phyloP scores from a whole-genome alignment of 2,329 filamentous ascomycete species.

The Ceratocystis harringtonii region DNA sequence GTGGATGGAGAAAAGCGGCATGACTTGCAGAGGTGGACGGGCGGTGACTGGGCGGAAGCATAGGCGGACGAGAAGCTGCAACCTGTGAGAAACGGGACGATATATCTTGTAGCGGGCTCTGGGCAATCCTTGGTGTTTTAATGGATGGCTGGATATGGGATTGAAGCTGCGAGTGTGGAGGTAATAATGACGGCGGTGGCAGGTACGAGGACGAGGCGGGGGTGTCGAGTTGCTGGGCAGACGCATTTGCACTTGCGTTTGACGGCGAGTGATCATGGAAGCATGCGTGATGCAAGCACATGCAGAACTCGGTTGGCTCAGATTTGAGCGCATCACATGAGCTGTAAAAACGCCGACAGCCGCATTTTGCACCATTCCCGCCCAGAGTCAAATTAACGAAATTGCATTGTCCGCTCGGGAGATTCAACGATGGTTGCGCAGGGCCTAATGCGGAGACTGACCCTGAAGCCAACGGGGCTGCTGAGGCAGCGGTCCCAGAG shows the following conservation, averaged over 20 bases:
- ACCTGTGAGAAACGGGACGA: slow-evolving; percentile 28
- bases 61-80: background rate
- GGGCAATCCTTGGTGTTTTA: slow-evolving; percentile 2
- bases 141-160: slow-evolving; percentile 27
- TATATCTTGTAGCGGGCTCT: slow-evolving; percentile 31
- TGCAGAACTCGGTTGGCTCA: slow-evolving; percentile 38
- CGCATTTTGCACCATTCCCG: slow-evolving; percentile 38
- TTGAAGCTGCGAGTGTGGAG: slow-evolving; percentile 25
- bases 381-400: slow-evolving; percentile 40
- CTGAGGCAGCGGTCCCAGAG: background rate
- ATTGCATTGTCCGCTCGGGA: slow-evolving; percentile 42
- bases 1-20: background rate
- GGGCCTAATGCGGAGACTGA: slow-evolving; percentile 18
- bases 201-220: slow-evolving; percentile 17
- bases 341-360: slow-evolving; percentile 43
- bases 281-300: slow-evolving; percentile 49
- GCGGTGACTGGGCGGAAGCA: background rate
- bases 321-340: slow-evolving; percentile 26
- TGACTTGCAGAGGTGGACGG: background rate
- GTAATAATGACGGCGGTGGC: slow-evolving; percentile 30
- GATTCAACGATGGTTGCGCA: slow-evolving; percentile 21
- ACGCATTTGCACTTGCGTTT: background rate
- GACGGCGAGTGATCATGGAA: slow-evolving; percentile 36
- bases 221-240: slow-evolving; percentile 17
- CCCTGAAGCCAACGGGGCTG: background rate